Evolutionary conservation across 345 rosid species (phyloP).

Genomic region (Pistacia vera): DNA sequence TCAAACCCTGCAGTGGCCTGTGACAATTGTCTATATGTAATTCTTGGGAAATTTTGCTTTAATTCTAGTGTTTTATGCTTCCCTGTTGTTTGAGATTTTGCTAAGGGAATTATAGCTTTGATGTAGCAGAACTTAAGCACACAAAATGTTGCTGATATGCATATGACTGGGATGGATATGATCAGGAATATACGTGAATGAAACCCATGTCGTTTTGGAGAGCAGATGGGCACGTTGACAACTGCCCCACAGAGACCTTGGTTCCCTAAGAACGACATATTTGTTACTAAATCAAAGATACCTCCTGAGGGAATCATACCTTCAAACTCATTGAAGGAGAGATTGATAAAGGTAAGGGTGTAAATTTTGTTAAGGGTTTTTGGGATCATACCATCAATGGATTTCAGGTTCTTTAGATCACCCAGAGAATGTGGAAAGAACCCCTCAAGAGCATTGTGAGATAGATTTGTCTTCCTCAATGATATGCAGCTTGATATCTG

Average conservation of each 20-base stretch:
- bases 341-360: slow-evolving; percentile 45
- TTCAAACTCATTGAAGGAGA: slow-evolving; percentile 49
- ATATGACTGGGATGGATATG: slow-evolving; percentile 24
- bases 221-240: slow-evolving; percentile 28
- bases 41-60: slow-evolving; percentile 35
- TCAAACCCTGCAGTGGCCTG: slow-evolving; percentile 51
- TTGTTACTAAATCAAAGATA: slow-evolving; percentile 34
- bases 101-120: too few relatives aligned
- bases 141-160: slow-evolving; percentile 26
- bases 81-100: background rate
- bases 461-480: slow-evolving; percentile 37
- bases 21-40: slow-evolving; percentile 44
- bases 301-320: slow-evolving; percentile 56
- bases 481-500: slow-evolving; percentile 51
- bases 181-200: slow-evolving; percentile 32
- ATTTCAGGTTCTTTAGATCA: slow-evolving; percentile 43
- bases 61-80: slow-evolving; percentile 10
- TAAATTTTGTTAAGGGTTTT: slow-evolving; percentile 35
- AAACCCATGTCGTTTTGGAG: slow-evolving; percentile 25
- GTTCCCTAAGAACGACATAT: slow-evolving; percentile 42
- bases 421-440: slow-evolving; percentile 46
- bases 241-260: slow-evolving; percentile 35
- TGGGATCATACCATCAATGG: slow-evolving; percentile 50
- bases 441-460: slow-evolving; percentile 46
- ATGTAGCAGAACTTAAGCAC: slow-evolving; percentile 25